Conservation (phyloP, 2,329 filamentous ascomycete species). For the Cordyceps cateniannulata region DNA sequence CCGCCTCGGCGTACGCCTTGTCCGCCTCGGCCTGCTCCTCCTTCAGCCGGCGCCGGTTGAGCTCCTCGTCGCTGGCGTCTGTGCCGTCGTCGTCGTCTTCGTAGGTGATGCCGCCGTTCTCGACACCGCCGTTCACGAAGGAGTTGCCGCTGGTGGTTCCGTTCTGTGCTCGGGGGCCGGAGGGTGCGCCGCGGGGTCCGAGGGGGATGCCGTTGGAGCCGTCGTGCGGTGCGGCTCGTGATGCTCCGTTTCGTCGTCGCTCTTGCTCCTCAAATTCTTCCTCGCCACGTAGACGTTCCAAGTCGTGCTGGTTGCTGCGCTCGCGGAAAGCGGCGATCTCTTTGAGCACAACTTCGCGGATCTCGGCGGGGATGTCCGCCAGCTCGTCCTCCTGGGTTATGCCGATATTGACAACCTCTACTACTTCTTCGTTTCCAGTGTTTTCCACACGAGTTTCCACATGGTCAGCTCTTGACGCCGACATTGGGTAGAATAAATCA, state of each 20-base stretch:
- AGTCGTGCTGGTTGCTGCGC: slow-evolving; percentile 77
- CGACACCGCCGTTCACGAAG: slow-evolving; percentile 62
- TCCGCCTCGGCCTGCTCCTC: slow-evolving; percentile 72
- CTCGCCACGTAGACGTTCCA: slow-evolving; percentile 80
- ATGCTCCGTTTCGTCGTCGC: slow-evolving; percentile 59
- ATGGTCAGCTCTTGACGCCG: slow-evolving; percentile 46
- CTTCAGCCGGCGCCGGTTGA: slow-evolving; percentile 64
- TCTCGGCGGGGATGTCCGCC: slow-evolving; percentile 89
- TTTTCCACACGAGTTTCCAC: slow-evolving; percentile 68
- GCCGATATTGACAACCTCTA: slow-evolving; percentile 86
- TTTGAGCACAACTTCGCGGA: slow-evolving; percentile 88
- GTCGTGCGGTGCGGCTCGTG: slow-evolving; percentile 63
- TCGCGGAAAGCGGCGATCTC: slow-evolving; percentile 95
- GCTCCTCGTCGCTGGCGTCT: slow-evolving; percentile 78
- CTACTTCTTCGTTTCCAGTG: slow-evolving; percentile 53
- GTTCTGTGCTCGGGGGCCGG: slow-evolving; percentile 58
- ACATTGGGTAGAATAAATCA: slow-evolving; percentile 64
- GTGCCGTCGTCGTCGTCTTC: slow-evolving; percentile 84
- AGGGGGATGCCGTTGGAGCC: slow-evolving; percentile 44
- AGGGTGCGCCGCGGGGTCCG: slow-evolving; percentile 52
- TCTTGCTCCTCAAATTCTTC: slow-evolving; percentile 90
- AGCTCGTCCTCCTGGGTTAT: slow-evolving; percentile 86
- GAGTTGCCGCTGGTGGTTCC: slow-evolving; percentile 37
- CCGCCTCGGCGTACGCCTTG: slow-evolving; percentile 75
- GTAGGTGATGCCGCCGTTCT: slow-evolving; percentile 51